Evolutionary conservation across 306 rosid species (phyloP).

Genomic region (Inga laurina): DNA sequence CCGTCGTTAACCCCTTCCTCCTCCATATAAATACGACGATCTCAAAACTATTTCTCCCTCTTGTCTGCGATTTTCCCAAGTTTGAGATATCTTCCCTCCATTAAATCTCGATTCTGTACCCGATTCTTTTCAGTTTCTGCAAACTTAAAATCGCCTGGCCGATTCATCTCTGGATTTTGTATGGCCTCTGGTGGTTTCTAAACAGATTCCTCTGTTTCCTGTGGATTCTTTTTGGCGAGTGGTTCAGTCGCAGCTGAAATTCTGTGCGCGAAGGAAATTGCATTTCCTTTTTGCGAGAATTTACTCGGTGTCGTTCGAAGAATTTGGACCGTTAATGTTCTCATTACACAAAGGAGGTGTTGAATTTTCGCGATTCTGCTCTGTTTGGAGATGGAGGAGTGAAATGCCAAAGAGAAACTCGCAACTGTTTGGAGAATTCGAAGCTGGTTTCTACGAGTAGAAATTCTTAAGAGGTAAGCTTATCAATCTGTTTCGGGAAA

Average conservation of each 20-base stretch:
- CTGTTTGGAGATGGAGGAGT: constrained; percentile 17
- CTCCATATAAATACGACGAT: constrained; percentile 53
- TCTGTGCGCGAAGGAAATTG: neutral
- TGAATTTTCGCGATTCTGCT: constrained; percentile 17
- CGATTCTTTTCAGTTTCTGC: constrained; percentile 20
- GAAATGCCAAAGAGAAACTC: neutral
- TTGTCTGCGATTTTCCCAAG: constrained; percentile 30
- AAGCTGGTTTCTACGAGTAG: neutral
- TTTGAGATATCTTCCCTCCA: constrained; percentile 9
- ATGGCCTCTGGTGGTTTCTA: neutral
- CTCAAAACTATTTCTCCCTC: constrained; percentile 28
- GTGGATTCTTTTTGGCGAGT: neutral
- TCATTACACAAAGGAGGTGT: neutral
- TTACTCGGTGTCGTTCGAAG: neutral
- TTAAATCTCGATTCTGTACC: constrained; percentile 31
- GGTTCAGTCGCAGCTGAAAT: neutral
- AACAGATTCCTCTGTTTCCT: neutral
- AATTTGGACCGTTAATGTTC: neutral
- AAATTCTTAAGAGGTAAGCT: neutral
- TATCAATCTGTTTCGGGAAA: neutral
- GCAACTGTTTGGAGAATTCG: neutral
- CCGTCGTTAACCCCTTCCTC: constrained; percentile 47
- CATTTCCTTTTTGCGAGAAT: neutral
- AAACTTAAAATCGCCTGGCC: neutral
- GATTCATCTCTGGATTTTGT: constrained; percentile 27